Conservation (phyloP, 345 rosid species). For the Passiflora organensis region DNA sequence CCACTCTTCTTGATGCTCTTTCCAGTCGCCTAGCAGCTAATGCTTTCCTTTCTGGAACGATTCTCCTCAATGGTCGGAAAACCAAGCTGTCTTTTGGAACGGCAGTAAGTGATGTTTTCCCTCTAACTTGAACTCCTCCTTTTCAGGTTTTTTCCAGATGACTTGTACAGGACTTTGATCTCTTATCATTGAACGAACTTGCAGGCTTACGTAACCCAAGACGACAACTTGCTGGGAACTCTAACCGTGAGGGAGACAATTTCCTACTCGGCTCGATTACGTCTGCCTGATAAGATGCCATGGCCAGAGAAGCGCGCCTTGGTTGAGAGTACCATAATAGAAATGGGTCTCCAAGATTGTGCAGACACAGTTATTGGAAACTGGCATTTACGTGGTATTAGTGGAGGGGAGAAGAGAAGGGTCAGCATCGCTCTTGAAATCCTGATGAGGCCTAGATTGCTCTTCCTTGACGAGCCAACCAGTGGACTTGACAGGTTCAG, state of each 20-base stretch:
- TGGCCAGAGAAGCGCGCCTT: background rate
- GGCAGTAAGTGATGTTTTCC: constrained; percentile 54
- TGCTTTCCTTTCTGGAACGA: constrained; percentile 67
- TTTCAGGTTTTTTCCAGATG: too few species aligned
- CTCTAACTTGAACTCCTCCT: too few species aligned
- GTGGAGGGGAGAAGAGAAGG: constrained; percentile 3
- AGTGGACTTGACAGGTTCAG: constrained; percentile 1
- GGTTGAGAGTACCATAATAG: background rate
- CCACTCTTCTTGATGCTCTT: constrained; percentile 60
- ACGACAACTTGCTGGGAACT: background rate
- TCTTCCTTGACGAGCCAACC: constrained; percentile 1
- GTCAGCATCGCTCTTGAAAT: constrained; percentile 2
- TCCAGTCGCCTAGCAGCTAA: constrained; percentile 77
- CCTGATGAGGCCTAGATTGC: background rate
- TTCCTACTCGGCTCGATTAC: background rate
- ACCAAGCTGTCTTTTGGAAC: constrained; percentile 84
- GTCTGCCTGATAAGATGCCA: background rate
- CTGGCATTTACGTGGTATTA: constrained; percentile 1
- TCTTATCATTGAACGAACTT: too few species aligned
- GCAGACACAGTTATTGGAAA: background rate
- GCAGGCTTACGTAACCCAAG: background rate
- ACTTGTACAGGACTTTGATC: too few species aligned
- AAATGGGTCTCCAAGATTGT: constrained; percentile 9
- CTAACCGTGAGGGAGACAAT: constrained; percentile 1
- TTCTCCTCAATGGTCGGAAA: constrained; percentile 73